These are phyloP conservation scores for Phialophora expanda DNA, from an alignment of 2,329 filamentous ascomycete species.

Conservation along the genomic window DNA sequence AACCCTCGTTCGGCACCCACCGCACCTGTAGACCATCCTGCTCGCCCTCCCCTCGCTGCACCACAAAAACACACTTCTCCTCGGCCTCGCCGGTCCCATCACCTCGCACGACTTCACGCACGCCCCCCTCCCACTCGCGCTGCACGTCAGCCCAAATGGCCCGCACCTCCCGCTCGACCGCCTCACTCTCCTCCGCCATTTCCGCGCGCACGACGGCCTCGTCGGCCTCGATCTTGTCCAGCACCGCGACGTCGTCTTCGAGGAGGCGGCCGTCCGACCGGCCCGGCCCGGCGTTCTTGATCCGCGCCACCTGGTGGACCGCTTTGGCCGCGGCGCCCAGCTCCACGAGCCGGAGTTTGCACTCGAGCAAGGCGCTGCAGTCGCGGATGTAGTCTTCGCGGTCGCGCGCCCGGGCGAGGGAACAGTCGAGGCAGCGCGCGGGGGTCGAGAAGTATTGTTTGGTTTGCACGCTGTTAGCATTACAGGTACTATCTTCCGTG, in stretches of 20 bases:
- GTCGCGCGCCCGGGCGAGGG: slow-evolving; percentile 9
- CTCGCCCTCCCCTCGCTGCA: not conserved
- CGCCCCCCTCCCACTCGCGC: slow-evolving; percentile 20
- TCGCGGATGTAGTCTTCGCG: slow-evolving; percentile 11
- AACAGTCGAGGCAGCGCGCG: slow-evolving; percentile 25
- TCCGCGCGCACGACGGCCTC: not conserved
- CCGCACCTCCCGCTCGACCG: slow-evolving; percentile 10
- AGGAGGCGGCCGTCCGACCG: not conserved
- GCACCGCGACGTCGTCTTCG: not conserved
- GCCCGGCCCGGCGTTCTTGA: not conserved
- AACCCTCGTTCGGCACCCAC: not conserved
- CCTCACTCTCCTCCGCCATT: not conserved
- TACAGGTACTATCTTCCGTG: not conserved
- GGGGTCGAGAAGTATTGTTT: slow-evolving; percentile 18
- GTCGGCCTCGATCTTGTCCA: slow-evolving; percentile 5
- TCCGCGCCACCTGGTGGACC: not conserved
- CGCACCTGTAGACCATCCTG: not conserved
- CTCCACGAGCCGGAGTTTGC: not conserved
- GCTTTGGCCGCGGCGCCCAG: slow-evolving; percentile 4
- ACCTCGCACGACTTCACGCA: slow-evolving; percentile 19
- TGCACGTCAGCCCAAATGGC: slow-evolving; percentile 17
- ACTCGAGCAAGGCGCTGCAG: not conserved
- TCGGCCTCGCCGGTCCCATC: slow-evolving; percentile 24
- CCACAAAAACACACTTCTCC: slow-evolving; percentile 21
- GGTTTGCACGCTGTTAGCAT: not conserved